Evolutionary conservation across 164 flowering plant species (phyloP).

Genomic region (Stephania japonica): DNA sequence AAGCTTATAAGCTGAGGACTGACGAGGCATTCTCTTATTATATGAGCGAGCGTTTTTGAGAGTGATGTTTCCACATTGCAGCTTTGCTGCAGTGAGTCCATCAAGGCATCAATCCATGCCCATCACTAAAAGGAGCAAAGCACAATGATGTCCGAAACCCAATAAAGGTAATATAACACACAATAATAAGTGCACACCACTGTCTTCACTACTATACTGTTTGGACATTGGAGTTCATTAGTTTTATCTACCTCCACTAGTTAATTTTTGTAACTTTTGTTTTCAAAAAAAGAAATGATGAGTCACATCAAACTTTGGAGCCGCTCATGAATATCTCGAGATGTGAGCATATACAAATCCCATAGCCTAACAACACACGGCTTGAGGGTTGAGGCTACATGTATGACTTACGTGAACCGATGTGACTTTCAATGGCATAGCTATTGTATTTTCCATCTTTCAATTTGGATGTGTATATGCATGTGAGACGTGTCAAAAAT

Average conservation of each 20-base stretch:
- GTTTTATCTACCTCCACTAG: neutral
- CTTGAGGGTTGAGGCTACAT: too few relatives aligned
- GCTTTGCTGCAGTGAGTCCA: neutral
- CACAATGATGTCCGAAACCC: conserved; percentile 1
- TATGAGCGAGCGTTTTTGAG: neutral
- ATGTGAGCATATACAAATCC: too few relatives aligned
- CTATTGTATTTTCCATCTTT: too few relatives aligned
- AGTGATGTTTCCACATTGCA: neutral
- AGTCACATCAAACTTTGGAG: too few relatives aligned
- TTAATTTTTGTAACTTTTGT: neutral
- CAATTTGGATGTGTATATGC: neutral
- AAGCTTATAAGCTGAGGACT: neutral
- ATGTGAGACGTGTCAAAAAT: neutral
- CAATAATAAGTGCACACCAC: neutral
- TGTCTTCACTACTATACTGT: neutral
- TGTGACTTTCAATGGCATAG: too few relatives aligned
- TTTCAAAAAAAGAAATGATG: too few relatives aligned
- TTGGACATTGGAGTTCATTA: neutral
- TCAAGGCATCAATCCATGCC: neutral
- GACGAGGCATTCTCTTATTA: neutral
- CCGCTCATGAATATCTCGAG: too few relatives aligned
- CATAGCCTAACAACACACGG: too few relatives aligned
- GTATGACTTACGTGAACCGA: too few relatives aligned
- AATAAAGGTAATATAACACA: neutral
- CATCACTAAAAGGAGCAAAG: conserved; percentile 3